Evolutionary conservation across 1,284 basidiomycete species (phyloP), one percentile per base, ranked within the genome.

Genomic region (Mycosarcoma maydis): DNA sequence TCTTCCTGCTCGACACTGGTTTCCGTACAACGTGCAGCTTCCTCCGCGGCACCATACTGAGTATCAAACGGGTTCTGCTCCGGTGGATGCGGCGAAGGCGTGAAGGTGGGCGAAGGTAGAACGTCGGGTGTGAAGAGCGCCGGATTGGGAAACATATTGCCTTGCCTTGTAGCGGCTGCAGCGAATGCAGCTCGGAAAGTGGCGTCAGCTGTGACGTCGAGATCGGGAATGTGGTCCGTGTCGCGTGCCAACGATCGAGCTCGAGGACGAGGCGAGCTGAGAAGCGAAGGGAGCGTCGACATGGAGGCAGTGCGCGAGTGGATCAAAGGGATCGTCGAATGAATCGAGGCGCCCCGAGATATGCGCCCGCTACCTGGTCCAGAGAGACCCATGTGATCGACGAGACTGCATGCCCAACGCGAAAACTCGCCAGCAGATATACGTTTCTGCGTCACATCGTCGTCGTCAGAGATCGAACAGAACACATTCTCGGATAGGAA

Each of bases 401-500:
- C 91, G 3, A 98, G 85, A 62, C 90, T 88, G 81, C 87, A 89
- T 50, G 90, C 86, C 95, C 95, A 98, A 43, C 83, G 82, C 11
- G 92, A 94, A 75, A 98, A 92, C 60, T 92, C 92, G 44, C 85
- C 85, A 6, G 95, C 94, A 23, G 88, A 86, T 50, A 91, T 87
- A 36, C 92, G 87, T 64, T 47, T 67, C 48, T 64, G 85, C 83
- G 46, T 82, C 9, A n/a, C 47, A 56, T 59, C 55, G 45, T 42
- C 66, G n/a, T 87, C 85, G 14, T 57, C 43, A 39, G 88, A 85
- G 32, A 92, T 87, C 70, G 94, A 87, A 82, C 90, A 92, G 81
- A 98, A 94, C 11, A 98, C 91, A 46, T 88, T 87, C 64, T 87
- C 87, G 52, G 92, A 89, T 44, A 98, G 87, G 82, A 92, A 94